Evolutionary conservation across 257 asterid species (phyloP), one percentile per base, ranked within the genome.

Genomic region (Solanum verrucosum): DNA sequence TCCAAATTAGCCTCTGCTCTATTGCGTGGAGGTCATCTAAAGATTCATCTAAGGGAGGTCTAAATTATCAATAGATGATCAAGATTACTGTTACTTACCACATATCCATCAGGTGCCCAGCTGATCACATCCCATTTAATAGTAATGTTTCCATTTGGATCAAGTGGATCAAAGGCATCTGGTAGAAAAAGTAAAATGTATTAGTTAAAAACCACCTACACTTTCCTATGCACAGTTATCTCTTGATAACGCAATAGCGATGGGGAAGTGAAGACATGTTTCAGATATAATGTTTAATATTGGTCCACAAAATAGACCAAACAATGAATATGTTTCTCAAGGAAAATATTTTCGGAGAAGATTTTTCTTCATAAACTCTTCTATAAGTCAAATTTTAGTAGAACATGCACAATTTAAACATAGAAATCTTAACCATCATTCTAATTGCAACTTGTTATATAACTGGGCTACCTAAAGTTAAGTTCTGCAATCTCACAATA

Each of bases 101-200:
- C 87, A 79, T 87, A 87, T 34, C 88, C 88, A 77, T 87, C 88
- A 60, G 88, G 77, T 23, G 88, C 65, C 88, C 88, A 87, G 65
- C 20, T 38, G 60, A 77, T 87, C 12, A 87, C 86, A 77, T 87
- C 88, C 88, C 88, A 87, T 75, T 87, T 87, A 52, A 87, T 33
- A n/a, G 88, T 87, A 68, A 87, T 77, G 44, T 87, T 87, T 77
- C 88, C 88, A 87, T 77, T 60, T 37, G 88, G 88, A 77, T 87
- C 88, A 59, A 87, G 88, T 35, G 88, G 46, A 77, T 87, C 88
- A 87, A 74, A 87, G 44, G 88, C 88, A 23, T 77, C 88, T 87
- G 85, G 25, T 33, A 25, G 75, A 42, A 31, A 38, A 72, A 52
- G 29, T 9, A 87, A 44, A 35, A 68, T 5, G 60, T 42, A 34